A percentile compares a stretch with the other conserved stretches of the same genome.
Conservation (phyloP, 441 rosid species). For the Mallotus repandus region DNA sequence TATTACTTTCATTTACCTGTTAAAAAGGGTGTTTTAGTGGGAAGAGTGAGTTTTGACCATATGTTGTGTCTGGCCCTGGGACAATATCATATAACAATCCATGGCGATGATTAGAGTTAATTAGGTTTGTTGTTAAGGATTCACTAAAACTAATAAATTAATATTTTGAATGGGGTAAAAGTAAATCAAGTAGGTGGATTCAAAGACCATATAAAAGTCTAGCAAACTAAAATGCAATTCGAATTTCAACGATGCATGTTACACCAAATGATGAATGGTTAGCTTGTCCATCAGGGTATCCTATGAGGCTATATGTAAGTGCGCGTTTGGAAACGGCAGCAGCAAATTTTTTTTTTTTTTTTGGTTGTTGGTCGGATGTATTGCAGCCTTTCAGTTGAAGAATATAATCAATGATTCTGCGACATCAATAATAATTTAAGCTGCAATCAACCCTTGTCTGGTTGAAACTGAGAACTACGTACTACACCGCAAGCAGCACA, state of each 20-base stretch:
- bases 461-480: background rate
- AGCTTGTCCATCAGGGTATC: background rate
- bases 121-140: background rate
- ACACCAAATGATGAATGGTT: background rate
- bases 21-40: background rate
- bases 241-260: background rate
- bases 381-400: background rate
- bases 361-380: background rate
- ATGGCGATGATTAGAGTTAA: background rate
- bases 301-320: background rate
- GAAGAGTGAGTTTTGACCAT: background rate
- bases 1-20: background rate
- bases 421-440: background rate
- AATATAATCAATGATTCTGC: conserved; percentile 1
- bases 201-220: background rate
- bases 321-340: background rate
- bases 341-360: background rate
- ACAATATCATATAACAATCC: background rate
- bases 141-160: no score
- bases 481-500: background rate
- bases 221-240: no score
- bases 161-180: background rate
- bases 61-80: background rate
- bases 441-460: background rate
- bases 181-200: background rate